phyloP scores from a whole-genome alignment of 345 rosid genomes.

The Psidium guajava region DNA sequence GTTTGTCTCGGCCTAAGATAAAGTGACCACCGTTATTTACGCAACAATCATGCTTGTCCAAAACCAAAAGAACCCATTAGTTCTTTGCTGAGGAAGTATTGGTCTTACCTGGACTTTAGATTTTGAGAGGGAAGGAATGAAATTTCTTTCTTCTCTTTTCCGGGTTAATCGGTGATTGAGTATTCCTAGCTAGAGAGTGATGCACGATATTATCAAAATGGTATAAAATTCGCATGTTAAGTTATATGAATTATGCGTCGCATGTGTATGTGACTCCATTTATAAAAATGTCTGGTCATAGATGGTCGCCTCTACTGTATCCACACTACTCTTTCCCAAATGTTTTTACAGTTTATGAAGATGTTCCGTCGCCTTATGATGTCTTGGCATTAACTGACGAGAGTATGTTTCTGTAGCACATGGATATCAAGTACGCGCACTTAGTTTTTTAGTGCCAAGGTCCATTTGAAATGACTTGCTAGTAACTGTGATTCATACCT shows the following conservation, averaged over 20 bases:
- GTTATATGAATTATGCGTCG: neutral
- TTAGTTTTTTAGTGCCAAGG: too few relatives aligned
- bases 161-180: neutral
- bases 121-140: neutral
- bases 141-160: neutral
- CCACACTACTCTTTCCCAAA: neutral
- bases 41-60: neutral
- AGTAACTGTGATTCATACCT: neutral
- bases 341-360: neutral
- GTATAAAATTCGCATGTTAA: neutral
- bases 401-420: too few relatives aligned
- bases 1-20: neutral
- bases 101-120: neutral
- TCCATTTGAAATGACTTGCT: neutral
- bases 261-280: neutral
- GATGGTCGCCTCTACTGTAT: neutral
- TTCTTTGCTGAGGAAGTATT: neutral
- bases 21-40: neutral
- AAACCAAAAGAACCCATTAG: neutral
- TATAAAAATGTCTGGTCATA: neutral
- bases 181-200: neutral
- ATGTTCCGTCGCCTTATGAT: neutral
- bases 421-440: too few relatives aligned
- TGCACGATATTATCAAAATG: neutral
- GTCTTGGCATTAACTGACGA: too few relatives aligned